phyloP scores from a whole-genome alignment of 345 rosid genomes.

The Combretum micranthum region DNA sequence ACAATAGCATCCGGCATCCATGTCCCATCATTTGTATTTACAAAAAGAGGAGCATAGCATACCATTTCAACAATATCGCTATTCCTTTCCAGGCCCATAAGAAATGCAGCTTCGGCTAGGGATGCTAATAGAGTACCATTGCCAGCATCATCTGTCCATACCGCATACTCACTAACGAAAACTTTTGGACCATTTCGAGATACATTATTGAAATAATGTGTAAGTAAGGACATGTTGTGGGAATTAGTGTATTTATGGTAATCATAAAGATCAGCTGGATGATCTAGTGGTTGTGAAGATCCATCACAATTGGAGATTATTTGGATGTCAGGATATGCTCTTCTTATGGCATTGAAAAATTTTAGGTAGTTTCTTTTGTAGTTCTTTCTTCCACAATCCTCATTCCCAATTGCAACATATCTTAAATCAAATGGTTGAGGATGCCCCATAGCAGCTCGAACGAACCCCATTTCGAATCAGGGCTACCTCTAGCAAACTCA shows the following conservation, averaged over 20 bases:
- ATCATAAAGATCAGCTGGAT: constrained; percentile 87
- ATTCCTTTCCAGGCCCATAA: constrained; percentile 88
- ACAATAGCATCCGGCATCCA: constrained; percentile 98
- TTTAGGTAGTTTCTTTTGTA: constrained; percentile 88
- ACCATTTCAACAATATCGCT: constrained; percentile 93
- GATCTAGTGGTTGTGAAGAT: constrained; percentile 62
- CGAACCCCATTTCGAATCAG: constrained; percentile 78
- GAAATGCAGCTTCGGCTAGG: constrained; percentile 89
- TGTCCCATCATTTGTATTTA: constrained; percentile 69
- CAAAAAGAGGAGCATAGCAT: constrained; percentile 95
- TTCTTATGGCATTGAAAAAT: constrained; percentile 72
- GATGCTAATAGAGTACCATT: constrained; percentile 84
- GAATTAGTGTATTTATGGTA: constrained; percentile 89
- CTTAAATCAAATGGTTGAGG: constrained; percentile 80
- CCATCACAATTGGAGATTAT: constrained; percentile 95
- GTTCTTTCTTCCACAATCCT: constrained; percentile 79
- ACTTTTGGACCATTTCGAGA: constrained; percentile 92
- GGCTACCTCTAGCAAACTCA: constrained; percentile 79
- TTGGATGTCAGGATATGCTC: constrained; percentile 73
- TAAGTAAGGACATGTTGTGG: constrained; percentile 50
- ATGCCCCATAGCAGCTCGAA: constrained; percentile 91
- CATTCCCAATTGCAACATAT: constrained; percentile 92
- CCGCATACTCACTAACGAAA: constrained; percentile 96
- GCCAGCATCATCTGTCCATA: constrained; percentile 81
- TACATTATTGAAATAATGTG: constrained; percentile 52